Conservation (phyloP, 148 eudicot species). For the Rhododendron ferrugineum region DNA sequence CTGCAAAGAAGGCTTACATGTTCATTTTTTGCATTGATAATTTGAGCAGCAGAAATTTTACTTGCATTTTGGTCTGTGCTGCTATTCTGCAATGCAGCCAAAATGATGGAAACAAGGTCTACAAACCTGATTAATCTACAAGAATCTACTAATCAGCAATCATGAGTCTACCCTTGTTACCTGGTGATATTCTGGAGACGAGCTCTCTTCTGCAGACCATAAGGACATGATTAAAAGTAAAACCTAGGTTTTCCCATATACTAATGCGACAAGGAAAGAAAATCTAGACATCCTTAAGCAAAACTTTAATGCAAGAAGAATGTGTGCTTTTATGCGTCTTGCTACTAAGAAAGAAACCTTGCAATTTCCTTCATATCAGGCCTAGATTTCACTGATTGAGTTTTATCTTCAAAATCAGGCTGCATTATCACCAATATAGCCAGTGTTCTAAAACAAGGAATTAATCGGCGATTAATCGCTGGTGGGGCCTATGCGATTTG, state of each 20-base stretch:
- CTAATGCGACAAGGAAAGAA: neutral
- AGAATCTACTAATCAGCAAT: neutral
- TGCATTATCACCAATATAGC: neutral
- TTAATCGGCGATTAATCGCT: no score
- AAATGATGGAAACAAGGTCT: conserved; percentile 4
- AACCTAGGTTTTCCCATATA: neutral
- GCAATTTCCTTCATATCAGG: neutral
- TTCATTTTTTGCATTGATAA: conserved; percentile 25
- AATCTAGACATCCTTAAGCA: neutral
- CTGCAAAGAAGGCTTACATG: conserved; percentile 35
- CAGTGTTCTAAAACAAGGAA: no score
- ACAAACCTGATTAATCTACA: neutral
- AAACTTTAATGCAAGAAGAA: conserved; percentile 3
- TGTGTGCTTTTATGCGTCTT: neutral
- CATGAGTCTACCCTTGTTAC: conserved; percentile 28
- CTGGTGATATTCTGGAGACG: conserved; percentile 31
- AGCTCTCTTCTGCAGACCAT: conserved; percentile 49
- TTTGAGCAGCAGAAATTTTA: conserved; percentile 24
- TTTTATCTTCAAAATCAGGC: neutral
- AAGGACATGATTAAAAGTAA: neutral
- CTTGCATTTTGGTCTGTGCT: conserved; percentile 23
- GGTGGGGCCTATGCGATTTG: no score
- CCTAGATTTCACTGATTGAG: neutral
- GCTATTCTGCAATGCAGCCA: conserved; percentile 38
- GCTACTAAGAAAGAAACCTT: neutral